Evolutionary conservation across 2,329 filamentous ascomycete genomes (phyloP).

Genomic region (Paracoccidioides brasiliensis): DNA sequence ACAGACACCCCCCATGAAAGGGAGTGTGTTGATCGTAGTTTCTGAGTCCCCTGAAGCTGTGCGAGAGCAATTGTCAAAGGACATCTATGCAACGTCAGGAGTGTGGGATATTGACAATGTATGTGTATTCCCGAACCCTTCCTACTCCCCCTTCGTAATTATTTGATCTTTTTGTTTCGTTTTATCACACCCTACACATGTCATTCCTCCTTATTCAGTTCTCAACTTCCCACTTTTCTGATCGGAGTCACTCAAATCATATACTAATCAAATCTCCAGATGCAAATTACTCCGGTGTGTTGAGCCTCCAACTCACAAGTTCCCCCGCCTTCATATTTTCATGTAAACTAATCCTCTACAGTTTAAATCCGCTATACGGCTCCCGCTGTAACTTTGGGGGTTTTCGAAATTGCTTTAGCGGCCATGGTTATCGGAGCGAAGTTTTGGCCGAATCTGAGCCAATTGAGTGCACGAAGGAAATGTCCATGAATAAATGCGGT

Average conservation of each 20-base stretch:
- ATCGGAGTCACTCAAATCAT: background rate
- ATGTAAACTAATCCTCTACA: background rate
- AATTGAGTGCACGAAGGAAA: background rate
- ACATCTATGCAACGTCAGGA: slow-evolving; percentile 57
- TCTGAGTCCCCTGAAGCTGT: slow-evolving; percentile 60
- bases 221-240: background rate
- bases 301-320: background rate
- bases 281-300: slow-evolving; percentile 9
- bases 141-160: background rate
- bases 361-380: slow-evolving; percentile 8
- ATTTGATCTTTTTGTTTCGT: background rate
- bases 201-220: background rate
- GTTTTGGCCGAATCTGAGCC: background rate
- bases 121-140: slow-evolving; percentile 18
- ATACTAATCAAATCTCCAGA: background rate
- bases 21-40: slow-evolving; percentile 55
- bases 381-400: background rate
- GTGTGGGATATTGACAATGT: slow-evolving; percentile 71
- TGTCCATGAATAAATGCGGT: background rate
- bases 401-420: background rate
- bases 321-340: background rate
- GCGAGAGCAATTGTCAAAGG: slow-evolving; percentile 50
- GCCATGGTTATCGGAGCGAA: background rate
- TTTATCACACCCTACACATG: background rate
- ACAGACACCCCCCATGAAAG: slow-evolving; percentile 53